Evolutionary conservation across 2,329 filamentous ascomycete genomes (phyloP), one percentile per base, ranked within the genome.

Genomic region (Alternaria brassicae): DNA sequence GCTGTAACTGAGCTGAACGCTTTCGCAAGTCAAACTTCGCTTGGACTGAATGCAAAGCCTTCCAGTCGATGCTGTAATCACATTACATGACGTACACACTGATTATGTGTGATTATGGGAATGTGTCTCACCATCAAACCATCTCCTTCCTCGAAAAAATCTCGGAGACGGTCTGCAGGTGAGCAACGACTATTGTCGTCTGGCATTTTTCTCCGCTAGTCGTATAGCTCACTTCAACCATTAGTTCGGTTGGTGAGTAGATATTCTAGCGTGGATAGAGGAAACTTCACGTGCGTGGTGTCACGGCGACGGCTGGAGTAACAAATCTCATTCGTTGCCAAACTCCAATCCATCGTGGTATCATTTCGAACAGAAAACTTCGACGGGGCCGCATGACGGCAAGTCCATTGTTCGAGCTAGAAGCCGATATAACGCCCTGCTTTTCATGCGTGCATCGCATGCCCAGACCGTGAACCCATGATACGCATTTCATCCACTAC

Each of bases 211-310:
- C 84, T 97, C 85, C 91, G 92, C 92, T 87, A 93, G 86, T 88
- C 88, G 91, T 96, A 88, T 97, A 97, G 89, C 92, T 92, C 87
- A 87, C 51, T 71, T 70, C 85, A 90, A 88, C 89, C 91, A 92
- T 89, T 66, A 72, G 63, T 74, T 72, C 81, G 90, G 87, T 89
- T 86, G 85, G 89, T 87, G 88, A 89, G 91, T 91, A 90, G 92
- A 96, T 96, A 92, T 87, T 82, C 85, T 90, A 88, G 91, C 91
- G 91, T 70, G 64, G 57, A 42, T 58, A 23, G 49, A 44, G 28
- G 34, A n/a, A 30, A 53, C 42, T 53, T 70, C 66, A 70, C 66
- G 40, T 58, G 39, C 27, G 36, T 42, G 17, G 50, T 67, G 58
- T 66, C 67, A 66, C 65, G 57, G 54, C 62, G 63, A 65, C 66